Base-by-base conservation (phyloP, 306 rosid genomes). In the Dalbergia oliveri region DNA sequence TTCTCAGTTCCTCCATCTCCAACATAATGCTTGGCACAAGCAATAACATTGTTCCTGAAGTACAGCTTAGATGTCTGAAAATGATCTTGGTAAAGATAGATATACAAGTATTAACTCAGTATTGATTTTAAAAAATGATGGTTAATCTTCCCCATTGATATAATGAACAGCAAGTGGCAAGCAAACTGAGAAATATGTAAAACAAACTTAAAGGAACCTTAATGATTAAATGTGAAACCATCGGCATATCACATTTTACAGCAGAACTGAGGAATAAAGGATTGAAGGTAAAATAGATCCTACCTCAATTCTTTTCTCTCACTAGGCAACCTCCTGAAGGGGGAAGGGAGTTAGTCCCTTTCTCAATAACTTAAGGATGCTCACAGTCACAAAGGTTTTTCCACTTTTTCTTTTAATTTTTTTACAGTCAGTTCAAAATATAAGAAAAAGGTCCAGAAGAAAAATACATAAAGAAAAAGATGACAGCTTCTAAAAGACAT, bases 1-100 rank as follows among this genome's bases (percentile, higher is more conserved):
- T 89, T 87, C 31, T 88, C 88, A 1, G 98, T 92, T 51, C 90
- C 96, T 59, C 94, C 97, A 79, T 94, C 97, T 61, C 98, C 94
- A 16, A 90, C 94, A 90, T 91, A 94, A 89, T 94, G 97, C 81
- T 94, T 91, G 67, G 95, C 94, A 87, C 94, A 94, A 6, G 94
- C 94, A 56, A 89, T 80, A 63, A 85, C 88, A 15, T 88, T 90
- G 87, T 81, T 88, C 87, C 98, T 91, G 90, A 49, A 79, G 66
- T 66, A 66, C 61, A 79, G n/a, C 66, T 16, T 7, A 71, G 26
- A 26, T 65, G 53, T 15, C 56, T 69, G 44, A 76, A 18, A 16
- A 68, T 31, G 73, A 59, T 58, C 23, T 62, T 53, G 66, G 51
- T 5, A 10, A 11, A 47, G 5, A 26, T 19, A 44, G 14, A 70